Conservation (phyloP, 352 stramenopile genomes). For the Globisporangium emineosum region DNA sequence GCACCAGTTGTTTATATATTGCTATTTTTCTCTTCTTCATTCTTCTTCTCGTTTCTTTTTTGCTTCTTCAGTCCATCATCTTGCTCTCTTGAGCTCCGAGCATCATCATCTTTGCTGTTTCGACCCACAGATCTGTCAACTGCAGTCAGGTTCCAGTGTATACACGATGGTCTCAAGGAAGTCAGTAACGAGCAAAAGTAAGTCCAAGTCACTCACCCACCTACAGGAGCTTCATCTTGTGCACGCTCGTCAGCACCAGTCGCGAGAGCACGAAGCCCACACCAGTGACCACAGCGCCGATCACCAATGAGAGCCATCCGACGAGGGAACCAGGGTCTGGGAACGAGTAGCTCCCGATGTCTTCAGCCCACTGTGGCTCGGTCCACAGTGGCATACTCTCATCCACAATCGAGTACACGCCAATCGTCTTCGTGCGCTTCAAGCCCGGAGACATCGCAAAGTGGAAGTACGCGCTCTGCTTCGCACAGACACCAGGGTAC, state of each 20-base stretch:
- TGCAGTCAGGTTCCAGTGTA: constrained; percentile 1
- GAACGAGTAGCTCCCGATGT: constrained; percentile 80
- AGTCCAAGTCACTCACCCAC: neutral
- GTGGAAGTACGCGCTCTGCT: constrained; percentile 67
- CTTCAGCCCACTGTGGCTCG: constrained; percentile 60
- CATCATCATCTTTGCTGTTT: neutral
- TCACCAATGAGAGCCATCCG: constrained; percentile 62
- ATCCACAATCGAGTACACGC: constrained; percentile 65
- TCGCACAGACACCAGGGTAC: constrained; percentile 64
- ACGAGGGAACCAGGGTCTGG: constrained; percentile 69
- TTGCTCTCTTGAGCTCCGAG: too few relatives aligned
- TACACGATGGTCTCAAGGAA: neutral
- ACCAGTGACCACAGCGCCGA: constrained; percentile 45
- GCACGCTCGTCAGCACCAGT: constrained; percentile 57
- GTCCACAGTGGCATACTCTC: constrained; percentile 70
- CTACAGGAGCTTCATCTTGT: constrained; percentile 86
- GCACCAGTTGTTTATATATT: constrained; percentile 8
- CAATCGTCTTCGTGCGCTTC: constrained; percentile 37
- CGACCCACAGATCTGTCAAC: neutral
- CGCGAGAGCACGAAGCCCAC: constrained; percentile 38
- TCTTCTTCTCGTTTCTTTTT: neutral
- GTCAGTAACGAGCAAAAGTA: neutral
- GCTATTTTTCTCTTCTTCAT: constrained; percentile 4
- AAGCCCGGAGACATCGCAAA: constrained; percentile 71
- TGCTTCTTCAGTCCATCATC: neutral